Percentiles rank a stretch among this genome's conserved stretches.
phyloP scores from a whole-genome alignment of 352 stramenopile species.

The Pythium dissimile region DNA sequence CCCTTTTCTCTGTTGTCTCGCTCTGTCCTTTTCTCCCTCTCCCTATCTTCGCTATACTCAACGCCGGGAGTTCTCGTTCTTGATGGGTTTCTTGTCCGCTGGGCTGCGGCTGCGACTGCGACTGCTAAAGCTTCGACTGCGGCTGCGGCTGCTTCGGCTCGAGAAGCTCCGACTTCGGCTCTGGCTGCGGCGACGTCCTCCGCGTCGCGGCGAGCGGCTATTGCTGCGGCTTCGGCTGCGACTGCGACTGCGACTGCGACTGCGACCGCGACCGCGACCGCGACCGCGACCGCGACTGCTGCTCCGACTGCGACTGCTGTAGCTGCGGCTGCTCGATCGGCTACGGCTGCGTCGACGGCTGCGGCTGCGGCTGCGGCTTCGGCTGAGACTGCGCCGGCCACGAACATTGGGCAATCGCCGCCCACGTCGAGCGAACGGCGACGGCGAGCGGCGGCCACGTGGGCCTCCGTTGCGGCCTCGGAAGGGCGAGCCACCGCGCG shows the following conservation, averaged over 20 bases:
- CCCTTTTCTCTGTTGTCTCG: background rate
- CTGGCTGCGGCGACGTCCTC: slow-evolving; percentile 14
- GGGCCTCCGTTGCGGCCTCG: background rate
- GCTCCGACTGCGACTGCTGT: slow-evolving; percentile 23
- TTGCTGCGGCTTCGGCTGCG: slow-evolving; percentile 20
- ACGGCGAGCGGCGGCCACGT: slow-evolving; percentile 6
- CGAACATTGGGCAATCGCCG: slow-evolving; percentile 8
- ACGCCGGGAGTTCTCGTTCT: slow-evolving; percentile 8
- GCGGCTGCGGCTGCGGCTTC: slow-evolving; percentile 25
- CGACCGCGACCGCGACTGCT: slow-evolving; percentile 20
- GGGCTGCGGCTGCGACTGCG: slow-evolving; percentile 15
- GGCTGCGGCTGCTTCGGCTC: slow-evolving; percentile 14
- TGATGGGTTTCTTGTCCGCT: slow-evolving; percentile 21
- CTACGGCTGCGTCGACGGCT: slow-evolving; percentile 15
- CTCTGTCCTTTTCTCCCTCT: background rate
- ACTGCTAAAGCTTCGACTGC: slow-evolving; percentile 29
- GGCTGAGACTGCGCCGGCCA: slow-evolving; percentile 29
- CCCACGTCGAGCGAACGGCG: slow-evolving; percentile 9
- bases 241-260: slow-evolving; percentile 34
- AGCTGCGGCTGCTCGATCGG: slow-evolving; percentile 6
- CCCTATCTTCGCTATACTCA: slow-evolving; percentile 13
- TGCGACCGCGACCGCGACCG: slow-evolving; percentile 15
- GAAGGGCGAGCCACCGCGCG: slow-evolving; percentile 17
- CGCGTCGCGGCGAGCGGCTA: background rate
- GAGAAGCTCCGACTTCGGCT: slow-evolving; percentile 26